A percentile compares a stretch with the other conserved stretches of the same genome.
Evolutionary conservation across 2,329 filamentous ascomycete species (phyloP).

Genomic region (Alternaria arbusti): DNA sequence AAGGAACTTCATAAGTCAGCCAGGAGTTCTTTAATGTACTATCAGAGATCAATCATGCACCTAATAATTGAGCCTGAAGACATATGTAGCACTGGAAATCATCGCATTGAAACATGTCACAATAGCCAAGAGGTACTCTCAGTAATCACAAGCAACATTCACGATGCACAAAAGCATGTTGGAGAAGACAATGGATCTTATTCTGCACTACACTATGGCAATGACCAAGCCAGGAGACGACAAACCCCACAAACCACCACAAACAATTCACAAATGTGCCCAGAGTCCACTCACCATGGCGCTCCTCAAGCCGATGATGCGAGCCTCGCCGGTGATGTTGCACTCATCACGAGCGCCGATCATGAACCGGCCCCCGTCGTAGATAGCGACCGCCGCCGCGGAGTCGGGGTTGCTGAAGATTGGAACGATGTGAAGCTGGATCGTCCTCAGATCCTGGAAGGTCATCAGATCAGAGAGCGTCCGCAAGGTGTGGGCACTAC

Average conservation of each 20-base stretch:
- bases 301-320: background rate
- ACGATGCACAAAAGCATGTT: background rate
- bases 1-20: background rate
- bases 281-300: background rate
- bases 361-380: conserved; percentile 7
- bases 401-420: background rate
- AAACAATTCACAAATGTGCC: background rate
- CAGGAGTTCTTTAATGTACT: background rate
- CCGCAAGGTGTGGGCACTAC: conserved; percentile 13
- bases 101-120: background rate
- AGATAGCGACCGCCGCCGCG: background rate
- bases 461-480: conserved; percentile 7
- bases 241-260: background rate
- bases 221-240: background rate
- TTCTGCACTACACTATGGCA: background rate
- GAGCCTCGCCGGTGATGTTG: background rate
- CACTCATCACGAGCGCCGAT: conserved; percentile 12
- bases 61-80: background rate
- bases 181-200: background rate
- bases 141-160: background rate
- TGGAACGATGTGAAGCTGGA: conserved; percentile 13
- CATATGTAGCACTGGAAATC: background rate
- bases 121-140: background rate
- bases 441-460: conserved; percentile 1
- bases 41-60: background rate